Base-by-base conservation (phyloP, 768 basidiomycete species). In the Pisolithus tinctorius region DNA sequence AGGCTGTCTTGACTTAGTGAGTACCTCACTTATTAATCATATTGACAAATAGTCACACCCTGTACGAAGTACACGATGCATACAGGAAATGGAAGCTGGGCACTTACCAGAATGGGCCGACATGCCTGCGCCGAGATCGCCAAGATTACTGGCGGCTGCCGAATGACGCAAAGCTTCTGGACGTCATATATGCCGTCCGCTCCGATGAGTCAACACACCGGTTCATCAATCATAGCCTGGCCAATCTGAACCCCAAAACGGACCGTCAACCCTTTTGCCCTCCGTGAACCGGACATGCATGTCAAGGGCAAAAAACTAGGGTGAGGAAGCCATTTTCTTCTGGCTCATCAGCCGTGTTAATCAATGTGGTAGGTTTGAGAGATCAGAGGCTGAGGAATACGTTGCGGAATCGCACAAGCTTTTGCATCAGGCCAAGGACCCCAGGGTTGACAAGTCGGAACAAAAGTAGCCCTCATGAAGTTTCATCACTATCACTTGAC, bases 161-260 rank as follows among this genome's bases (percentile, higher is more conserved):
- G 2, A 70, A 79, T 3, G 65, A 86, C 58, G 88, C 92, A 0
- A 93, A 80, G 59, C 71, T 98, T 53, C 72, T 91, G 17, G 95
- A 97, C 60, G 86, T 95, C 44, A 77, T 97, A 45, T 90, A 90
- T 61, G 93, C 92, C 31, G 89, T 97, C 31, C 80, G 94, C 59
- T 91, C 89, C 14, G 94, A 97, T 67, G 94, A 97, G 65, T 80
- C 88, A 1, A 93, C 88, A 1, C 94, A 98, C 62, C 78, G 92
- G 46, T 97, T 97, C 61, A 92, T 95, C 56, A 98, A 98, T 68
- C 95, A 98, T 71, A 90, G 88, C 52, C 74, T 98, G 34, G 95
- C 93, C 4, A 93, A 93, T 69, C 75, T 99, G 46, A 72, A 90
- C 56, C 74, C 76, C 29, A 65, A 76, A 31, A 80, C 78, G 34